These are phyloP conservation scores for Scedosporium aurantiacum DNA, from an alignment of 2,329 filamentous ascomycete species.

Conservation along the genomic window DNA sequence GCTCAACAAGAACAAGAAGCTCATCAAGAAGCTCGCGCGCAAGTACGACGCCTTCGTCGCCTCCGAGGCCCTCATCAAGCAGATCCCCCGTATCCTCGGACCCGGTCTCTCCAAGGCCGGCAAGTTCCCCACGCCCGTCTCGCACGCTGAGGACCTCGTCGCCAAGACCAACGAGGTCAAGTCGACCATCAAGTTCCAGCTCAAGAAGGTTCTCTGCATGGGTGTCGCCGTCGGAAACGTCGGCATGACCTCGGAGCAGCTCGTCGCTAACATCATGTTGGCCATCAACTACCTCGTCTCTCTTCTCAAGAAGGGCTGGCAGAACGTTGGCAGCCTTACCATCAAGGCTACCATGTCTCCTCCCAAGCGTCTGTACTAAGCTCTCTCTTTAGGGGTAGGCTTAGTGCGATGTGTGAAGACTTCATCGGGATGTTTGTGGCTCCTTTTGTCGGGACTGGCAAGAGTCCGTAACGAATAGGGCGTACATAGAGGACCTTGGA, in stretches of 20 bases:
- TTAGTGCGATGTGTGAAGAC: neutral
- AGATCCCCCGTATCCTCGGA: conserved; percentile 98
- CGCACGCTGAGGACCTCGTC: conserved; percentile 86
- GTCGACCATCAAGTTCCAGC: conserved; percentile 99
- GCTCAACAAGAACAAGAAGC: conserved; percentile 99
- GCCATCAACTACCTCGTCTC: conserved; percentile 99
- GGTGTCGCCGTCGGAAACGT: conserved; percentile 99
- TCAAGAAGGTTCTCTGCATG: conserved; percentile 99
- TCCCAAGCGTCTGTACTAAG: conserved; percentile 93
- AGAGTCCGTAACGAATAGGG: neutral
- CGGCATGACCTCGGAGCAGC: conserved; percentile 90
- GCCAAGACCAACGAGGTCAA: conserved; percentile 99
- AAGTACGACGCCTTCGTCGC: conserved; percentile 99
- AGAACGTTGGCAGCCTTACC: conserved; percentile 99
- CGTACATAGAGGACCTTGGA: neutral
- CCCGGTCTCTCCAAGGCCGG: conserved; percentile 97
- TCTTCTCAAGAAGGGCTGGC: conserved; percentile 99
- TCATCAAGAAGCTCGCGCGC: conserved; percentile 99
- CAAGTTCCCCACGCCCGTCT: conserved; percentile 99
- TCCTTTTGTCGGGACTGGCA: neutral
- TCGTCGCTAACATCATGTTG: conserved; percentile 98
- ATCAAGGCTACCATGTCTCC: conserved; percentile 99
- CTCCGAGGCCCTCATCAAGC: conserved; percentile 96
- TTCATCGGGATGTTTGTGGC: neutral
- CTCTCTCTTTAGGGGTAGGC: conserved; percentile 6